These are phyloP conservation scores for Condylostoma magnum DNA, from an alignment of 169 alveolate genomes.

Conservation along the genomic window DNA sequence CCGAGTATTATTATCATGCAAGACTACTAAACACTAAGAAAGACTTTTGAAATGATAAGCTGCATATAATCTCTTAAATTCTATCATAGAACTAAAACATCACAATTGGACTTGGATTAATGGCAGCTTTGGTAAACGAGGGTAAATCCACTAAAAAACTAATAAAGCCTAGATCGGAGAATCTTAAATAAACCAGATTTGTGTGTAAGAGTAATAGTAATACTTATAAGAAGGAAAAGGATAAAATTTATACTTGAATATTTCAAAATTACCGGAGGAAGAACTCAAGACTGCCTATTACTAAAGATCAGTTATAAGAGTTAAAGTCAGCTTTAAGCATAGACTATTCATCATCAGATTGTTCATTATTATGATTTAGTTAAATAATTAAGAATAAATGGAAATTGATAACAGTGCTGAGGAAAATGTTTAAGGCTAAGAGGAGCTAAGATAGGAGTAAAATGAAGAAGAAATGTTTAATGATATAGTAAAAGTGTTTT, in stretches of 20 bases:
- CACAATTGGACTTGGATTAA: not conserved
- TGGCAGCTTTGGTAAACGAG: conserved; percentile 17
- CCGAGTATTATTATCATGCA: not conserved
- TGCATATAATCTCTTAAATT: not conserved
- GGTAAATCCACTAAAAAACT: not conserved
- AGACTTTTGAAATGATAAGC: not conserved
- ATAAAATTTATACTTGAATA: conserved; percentile 6
- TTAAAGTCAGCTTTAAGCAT: not conserved
- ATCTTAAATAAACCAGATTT: conserved; percentile 6
- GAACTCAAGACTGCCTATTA: not conserved
- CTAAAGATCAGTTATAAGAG: not conserved
- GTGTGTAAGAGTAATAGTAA: not conserved
- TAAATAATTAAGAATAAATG: not conserved
- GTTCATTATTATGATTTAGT: not conserved
- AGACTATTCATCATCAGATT: not conserved
- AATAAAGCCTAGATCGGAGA: not conserved
- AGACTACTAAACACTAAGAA: not conserved
- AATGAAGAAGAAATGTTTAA: not conserved
- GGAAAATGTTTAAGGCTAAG: not conserved
- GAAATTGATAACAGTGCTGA: not conserved
- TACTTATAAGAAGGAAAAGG: conserved; percentile 9
- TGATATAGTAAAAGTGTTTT: not conserved
- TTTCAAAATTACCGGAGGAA: conserved; percentile 17
- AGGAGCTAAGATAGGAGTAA: too few relatives aligned
- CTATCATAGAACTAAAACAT: not conserved